Evolutionary conservation across 768 basidiomycete species (phyloP).

Genomic region (Guyanaporus albipodus): DNA sequence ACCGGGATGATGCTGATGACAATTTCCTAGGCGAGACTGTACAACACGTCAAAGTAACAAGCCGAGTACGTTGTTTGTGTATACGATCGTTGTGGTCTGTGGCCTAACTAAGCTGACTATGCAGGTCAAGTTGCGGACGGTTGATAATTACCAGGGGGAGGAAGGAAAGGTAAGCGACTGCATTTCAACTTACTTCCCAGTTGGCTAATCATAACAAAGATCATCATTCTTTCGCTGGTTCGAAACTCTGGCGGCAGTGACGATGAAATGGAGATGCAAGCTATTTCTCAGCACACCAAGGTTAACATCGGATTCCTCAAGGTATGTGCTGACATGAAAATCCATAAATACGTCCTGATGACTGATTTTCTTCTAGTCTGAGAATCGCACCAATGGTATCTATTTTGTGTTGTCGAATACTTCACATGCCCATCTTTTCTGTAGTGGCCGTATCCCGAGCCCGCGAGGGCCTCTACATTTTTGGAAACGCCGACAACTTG

Average conservation of each 20-base stretch:
- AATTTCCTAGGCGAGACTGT: conserved; percentile 21
- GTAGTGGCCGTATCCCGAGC: conserved; percentile 71
- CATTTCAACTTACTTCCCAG: not conserved
- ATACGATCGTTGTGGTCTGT: not conserved
- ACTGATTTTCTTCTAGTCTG: conserved; percentile 35
- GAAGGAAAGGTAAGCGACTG: conserved; percentile 49
- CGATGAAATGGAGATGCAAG: conserved; percentile 27
- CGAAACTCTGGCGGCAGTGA: conserved; percentile 57
- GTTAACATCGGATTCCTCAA: conserved; percentile 69
- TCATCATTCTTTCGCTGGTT: conserved; percentile 73
- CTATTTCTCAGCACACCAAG: conserved; percentile 15
- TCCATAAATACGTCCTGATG: too few species aligned
- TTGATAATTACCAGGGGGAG: conserved; percentile 78
- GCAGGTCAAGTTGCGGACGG: conserved; percentile 65
- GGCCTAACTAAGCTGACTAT: not conserved
- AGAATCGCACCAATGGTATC: conserved; percentile 53
- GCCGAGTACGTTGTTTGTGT: conserved; percentile 38
- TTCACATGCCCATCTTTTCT: not conserved
- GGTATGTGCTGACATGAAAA: conserved; percentile 36
- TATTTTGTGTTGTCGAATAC: not conserved
- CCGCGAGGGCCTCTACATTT: conserved; percentile 66
- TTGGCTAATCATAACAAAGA: conserved; percentile 29
- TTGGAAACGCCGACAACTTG: conserved; percentile 62
- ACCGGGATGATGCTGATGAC: conserved; percentile 33
- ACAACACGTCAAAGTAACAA: conserved; percentile 49